Evolutionary conservation across 805 yeast genomes (phyloP).

Genomic region (Lipomyces spencermartinsiae): DNA sequence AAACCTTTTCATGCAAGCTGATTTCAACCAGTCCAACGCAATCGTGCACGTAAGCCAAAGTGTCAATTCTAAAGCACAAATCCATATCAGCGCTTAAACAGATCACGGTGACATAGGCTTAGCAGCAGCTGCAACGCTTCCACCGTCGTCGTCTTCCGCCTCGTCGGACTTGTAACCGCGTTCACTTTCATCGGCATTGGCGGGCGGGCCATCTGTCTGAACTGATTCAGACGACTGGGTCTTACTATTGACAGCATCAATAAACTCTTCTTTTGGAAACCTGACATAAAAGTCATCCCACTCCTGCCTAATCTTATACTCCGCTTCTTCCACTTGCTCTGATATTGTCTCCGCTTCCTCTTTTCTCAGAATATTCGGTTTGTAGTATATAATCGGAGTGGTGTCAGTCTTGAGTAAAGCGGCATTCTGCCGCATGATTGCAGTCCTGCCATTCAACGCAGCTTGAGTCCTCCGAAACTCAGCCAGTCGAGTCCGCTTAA

Average conservation of each 20-base stretch:
- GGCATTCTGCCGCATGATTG: background rate
- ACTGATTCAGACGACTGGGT: background rate
- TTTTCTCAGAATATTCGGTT: constrained; percentile 2
- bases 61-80: background rate
- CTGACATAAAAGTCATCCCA: constrained; percentile 21
- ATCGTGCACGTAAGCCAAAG: background rate
- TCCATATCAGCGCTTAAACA: background rate
- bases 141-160: constrained; percentile 1
- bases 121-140: background rate
- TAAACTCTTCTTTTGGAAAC: constrained; percentile 11
- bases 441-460: background rate
- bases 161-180: background rate
- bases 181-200: background rate
- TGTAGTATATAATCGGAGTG: background rate
- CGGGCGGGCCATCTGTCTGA: background rate
- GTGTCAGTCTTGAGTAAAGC: background rate
- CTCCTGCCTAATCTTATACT: constrained; percentile 11
- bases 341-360: background rate
- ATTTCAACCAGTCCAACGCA: background rate
- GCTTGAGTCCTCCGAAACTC: background rate
- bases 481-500: background rate
- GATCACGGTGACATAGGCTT: background rate
- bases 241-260: background rate
- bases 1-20: background rate
- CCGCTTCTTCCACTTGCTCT: constrained; percentile 1